These are phyloP conservation scores for Syncephalastrum sp. DNA, from an alignment of 371 early-diverging fungal species.

Conservation along the genomic window DNA sequence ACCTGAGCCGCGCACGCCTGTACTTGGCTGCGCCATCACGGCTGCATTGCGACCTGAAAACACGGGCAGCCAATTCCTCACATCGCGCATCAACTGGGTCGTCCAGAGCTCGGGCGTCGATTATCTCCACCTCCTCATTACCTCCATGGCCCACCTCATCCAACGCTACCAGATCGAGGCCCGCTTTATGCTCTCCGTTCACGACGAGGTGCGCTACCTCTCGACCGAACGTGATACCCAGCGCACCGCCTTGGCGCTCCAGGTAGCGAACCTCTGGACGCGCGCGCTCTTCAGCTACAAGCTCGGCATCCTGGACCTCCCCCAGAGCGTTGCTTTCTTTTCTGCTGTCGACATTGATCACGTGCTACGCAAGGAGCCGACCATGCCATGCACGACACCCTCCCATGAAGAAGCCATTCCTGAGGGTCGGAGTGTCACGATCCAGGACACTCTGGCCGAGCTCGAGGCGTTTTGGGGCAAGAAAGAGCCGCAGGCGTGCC, in stretches of 20 bases:
- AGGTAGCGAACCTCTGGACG: slow-evolving; percentile 93
- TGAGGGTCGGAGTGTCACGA: slow-evolving; percentile 58
- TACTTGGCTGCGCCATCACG: slow-evolving; percentile 85
- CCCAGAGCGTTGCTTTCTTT: slow-evolving; percentile 94
- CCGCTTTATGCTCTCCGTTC: slow-evolving; percentile 91
- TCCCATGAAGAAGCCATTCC: slow-evolving; percentile 63
- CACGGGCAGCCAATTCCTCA: slow-evolving; percentile 72
- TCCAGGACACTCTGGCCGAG: slow-evolving; percentile 47
- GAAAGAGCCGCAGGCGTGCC: slow-evolving; percentile 11
- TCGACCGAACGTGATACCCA: slow-evolving; percentile 74
- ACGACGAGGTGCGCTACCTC: slow-evolving; percentile 95
- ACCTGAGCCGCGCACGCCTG: slow-evolving; percentile 83
- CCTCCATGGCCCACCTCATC: slow-evolving; percentile 86
- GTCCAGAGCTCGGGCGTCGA: slow-evolving; percentile 99
- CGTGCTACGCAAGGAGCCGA: slow-evolving; percentile 91
- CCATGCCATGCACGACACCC: slow-evolving; percentile 76
- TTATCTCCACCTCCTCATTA: slow-evolving; percentile 93
- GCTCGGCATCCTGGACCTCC: slow-evolving; percentile 85
- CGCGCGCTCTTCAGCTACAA: slow-evolving; percentile 85
- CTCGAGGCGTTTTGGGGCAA: slow-evolving; percentile 9
- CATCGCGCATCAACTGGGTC: slow-evolving; percentile 95
- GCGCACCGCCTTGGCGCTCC: slow-evolving; percentile 84
- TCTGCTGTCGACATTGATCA: slow-evolving; percentile 94
- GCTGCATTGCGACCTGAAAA: slow-evolving; percentile 74
- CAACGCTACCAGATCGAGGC: slow-evolving; percentile 75